Percentiles rank a stretch among this genome's conserved stretches.
Conservation (phyloP, 2,329 filamentous ascomycete species). For the Calonectria montana region DNA sequence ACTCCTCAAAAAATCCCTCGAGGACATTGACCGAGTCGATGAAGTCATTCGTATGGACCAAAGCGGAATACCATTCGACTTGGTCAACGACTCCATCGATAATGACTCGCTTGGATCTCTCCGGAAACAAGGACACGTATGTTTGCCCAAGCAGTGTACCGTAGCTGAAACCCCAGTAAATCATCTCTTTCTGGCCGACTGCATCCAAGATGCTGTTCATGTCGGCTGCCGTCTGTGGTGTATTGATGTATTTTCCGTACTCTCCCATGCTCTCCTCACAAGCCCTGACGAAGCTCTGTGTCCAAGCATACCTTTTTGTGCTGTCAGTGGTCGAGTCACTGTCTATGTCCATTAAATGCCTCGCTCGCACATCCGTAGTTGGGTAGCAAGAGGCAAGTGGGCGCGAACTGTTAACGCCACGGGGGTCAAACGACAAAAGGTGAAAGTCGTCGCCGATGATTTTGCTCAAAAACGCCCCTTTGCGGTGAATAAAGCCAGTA, state of each 20-base stretch:
- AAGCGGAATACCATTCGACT: slow-evolving; percentile 47
- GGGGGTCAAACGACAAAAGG: slow-evolving; percentile 59
- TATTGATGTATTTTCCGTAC: slow-evolving; percentile 58
- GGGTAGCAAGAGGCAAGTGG: slow-evolving; percentile 54
- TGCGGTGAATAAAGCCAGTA: slow-evolving; percentile 48
- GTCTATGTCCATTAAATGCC: slow-evolving; percentile 37
- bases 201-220: slow-evolving; percentile 62
- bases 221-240: slow-evolving; percentile 62
- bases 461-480: slow-evolving; percentile 49
- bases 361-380: slow-evolving; percentile 45
- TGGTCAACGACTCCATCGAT: slow-evolving; percentile 51
- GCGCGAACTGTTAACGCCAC: slow-evolving; percentile 51
- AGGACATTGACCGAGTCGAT: slow-evolving; percentile 45
- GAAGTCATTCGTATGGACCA: slow-evolving; percentile 43
- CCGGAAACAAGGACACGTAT: slow-evolving; percentile 52
- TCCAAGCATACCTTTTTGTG: slow-evolving; percentile 54
- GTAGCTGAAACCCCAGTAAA: slow-evolving; percentile 58
- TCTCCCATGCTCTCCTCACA: slow-evolving; percentile 59
- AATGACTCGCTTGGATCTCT: slow-evolving; percentile 47
- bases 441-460: slow-evolving; percentile 57
- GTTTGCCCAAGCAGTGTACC: slow-evolving; percentile 55
- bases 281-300: slow-evolving; percentile 53
- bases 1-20: slow-evolving; percentile 49
- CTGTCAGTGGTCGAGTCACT: slow-evolving; percentile 48
- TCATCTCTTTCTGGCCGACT: slow-evolving; percentile 45